Evolutionary conservation across 2,329 filamentous ascomycete genomes (phyloP), one percentile per base, ranked within the genome.

Genomic region (Phyllosticta ampelicida): DNA sequence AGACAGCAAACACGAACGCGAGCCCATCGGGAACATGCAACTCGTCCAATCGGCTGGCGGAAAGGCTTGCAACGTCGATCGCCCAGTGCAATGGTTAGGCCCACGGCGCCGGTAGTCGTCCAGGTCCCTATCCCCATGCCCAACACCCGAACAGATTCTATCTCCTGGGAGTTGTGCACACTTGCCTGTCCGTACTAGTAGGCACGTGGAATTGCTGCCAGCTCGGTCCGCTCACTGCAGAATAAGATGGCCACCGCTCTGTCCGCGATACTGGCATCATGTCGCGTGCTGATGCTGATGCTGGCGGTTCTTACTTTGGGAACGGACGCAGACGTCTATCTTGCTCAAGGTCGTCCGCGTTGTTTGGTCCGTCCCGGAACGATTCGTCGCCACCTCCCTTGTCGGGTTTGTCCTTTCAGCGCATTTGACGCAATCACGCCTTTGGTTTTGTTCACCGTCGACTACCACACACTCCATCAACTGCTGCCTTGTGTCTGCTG

Each of bases 311-410:
- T 26, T 26, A 8, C 23, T 26, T 26, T 26, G 23, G 23, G 8
- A 3, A 26, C 23, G n/a, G n/a, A n/a, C 9, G 29, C 10, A 1
- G 13, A 13, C 11, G 30, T 13, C 30, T 13, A 36, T 36, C 30
- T 53, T 26, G 23, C 23, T 26, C 23, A 26, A 4, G n/a, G 4
- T 26, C 16, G 54, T 55, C 54, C 54, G 55, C 19, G 18, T 19
- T 10, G 26, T 53, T 58, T 58, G 23, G 55, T 58, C 55, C 55
- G 55, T n/a, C n/a, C 26, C 26, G 26, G 51, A 4, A 44, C 36
- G 36, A 44, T 13, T 13, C 36, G 36, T n/a, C 8, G 13, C 36
- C 36, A 16, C 13, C n/a, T 16, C 36, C 13, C 36, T 13, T 44
- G 36, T 44, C n/a, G 36, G 36, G 36, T n/a, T 44, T 44, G 11